These are phyloP conservation scores for Yarrowia yakushimensis DNA, from an alignment of 805 yeast species.

Conservation along the genomic window DNA sequence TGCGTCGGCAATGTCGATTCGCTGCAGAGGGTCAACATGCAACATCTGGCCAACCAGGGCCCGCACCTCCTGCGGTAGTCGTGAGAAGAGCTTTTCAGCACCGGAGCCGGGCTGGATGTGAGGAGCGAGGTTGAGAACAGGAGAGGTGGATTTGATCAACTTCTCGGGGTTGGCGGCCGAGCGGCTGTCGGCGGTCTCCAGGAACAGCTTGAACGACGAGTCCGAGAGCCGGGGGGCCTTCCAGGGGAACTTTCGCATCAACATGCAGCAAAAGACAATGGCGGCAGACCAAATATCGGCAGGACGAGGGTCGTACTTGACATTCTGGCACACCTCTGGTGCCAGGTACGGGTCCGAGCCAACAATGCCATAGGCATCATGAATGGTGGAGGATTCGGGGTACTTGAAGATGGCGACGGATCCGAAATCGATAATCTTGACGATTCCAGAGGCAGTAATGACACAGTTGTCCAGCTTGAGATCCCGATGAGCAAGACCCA, in stretches of 20 bases:
- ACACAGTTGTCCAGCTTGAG: conserved; percentile 92
- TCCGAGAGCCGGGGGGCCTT: conserved; percentile 79
- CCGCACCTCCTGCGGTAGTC: conserved; percentile 68
- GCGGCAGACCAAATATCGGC: conserved; percentile 94
- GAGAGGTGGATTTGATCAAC: neutral
- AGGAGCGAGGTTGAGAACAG: conserved; percentile 11
- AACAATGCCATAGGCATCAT: conserved; percentile 77
- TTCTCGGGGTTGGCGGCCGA: neutral
- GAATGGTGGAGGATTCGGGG: conserved; percentile 54
- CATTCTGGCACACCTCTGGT: conserved; percentile 71
- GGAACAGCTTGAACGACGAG: conserved; percentile 66
- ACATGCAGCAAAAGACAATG: conserved; percentile 87
- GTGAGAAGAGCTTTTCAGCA: conserved; percentile 61
- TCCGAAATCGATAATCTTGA: conserved; percentile 91
- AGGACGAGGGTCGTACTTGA: conserved; percentile 74
- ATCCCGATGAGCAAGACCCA: conserved; percentile 92
- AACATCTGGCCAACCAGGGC: conserved; percentile 65
- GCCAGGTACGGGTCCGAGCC: conserved; percentile 96
- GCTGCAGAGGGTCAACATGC: conserved; percentile 53
- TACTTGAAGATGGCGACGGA: conserved; percentile 80
- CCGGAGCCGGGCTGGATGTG: conserved; percentile 42
- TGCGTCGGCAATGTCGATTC: conserved; percentile 59
- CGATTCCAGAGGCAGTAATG: conserved; percentile 65
- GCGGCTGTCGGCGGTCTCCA: neutral
- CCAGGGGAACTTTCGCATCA: conserved; percentile 89